Base-by-base conservation (phyloP, 2,329 filamentous ascomycete genomes). In the Colletotrichum sp. region DNA sequence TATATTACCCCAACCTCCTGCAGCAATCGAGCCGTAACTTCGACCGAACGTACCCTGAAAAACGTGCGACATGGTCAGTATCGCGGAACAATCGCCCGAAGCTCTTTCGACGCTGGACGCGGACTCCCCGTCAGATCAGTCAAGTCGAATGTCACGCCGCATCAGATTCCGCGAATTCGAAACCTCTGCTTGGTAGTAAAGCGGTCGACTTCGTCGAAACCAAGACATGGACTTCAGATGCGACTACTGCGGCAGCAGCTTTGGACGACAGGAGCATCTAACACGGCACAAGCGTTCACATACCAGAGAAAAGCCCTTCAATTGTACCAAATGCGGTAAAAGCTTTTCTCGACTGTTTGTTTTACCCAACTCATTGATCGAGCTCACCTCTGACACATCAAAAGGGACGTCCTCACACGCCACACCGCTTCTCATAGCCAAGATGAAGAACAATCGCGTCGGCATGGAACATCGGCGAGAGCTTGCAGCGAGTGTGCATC, bases 401-500 rank as follows among this genome's bases (percentile, higher is more conserved):
- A 18, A 24, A 71, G 55, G 39, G 75, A 72, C 44, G 72, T 75
- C 18, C 72, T 75, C 30, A 75, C 57, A 26, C 64, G 72, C 6
- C 75, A 72, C 30, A 44, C 59, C 6, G 52, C 72, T 18, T 67
- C 75, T 60, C 75, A 75, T 26, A 28, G 52, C 34, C 67, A 71
- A 36, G 52, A 26, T 15, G 34, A 36, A 26, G 55, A 26, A 13
- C 67, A 28, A 13, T 57, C 44, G 16, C 26, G 26, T 5, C 57
- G 18, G 8, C 34, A 30, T 18, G 39, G 60, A n/a, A 15, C 36
- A 26, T 39, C 26, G 15, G 48, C 55, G 5, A 63, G 77, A 34
- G 77, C 77, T 12, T 77, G 77, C 39, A 39, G 55, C 15, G 77
- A 77, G 34, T 78, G 77, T 34, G 77, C 77, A 12, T 39, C 55